Evolutionary conservation across 2,329 filamentous ascomycete species (phyloP).

Genomic region (Parastagonospora nodorum): DNA sequence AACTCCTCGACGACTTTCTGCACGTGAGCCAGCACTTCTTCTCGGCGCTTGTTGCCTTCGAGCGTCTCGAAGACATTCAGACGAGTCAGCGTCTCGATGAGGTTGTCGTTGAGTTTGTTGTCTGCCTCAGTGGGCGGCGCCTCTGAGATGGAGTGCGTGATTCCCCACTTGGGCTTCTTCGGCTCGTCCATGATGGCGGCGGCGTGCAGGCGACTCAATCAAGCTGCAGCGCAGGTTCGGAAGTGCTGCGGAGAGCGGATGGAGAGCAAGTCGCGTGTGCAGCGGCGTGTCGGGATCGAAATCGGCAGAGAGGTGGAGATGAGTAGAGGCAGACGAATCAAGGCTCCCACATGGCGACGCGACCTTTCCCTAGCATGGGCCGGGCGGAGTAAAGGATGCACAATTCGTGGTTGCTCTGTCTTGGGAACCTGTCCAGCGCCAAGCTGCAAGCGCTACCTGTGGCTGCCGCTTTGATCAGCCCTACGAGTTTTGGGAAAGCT

Average conservation of each 20-base stretch:
- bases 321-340: slow-evolving; percentile 10
- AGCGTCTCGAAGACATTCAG: slow-evolving; percentile 91
- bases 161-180: slow-evolving; percentile 61
- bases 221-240: slow-evolving; percentile 18
- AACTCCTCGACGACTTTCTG: slow-evolving; percentile 85
- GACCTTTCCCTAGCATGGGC: slow-evolving; percentile 16
- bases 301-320: slow-evolving; percentile 12
- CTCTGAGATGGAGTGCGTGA: slow-evolving; percentile 83
- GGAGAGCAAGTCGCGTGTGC: slow-evolving; percentile 19
- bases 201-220: slow-evolving; percentile 5
- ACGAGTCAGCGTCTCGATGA: slow-evolving; percentile 81
- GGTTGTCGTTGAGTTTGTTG: slow-evolving; percentile 73
- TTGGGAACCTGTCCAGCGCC: slow-evolving; percentile 18
- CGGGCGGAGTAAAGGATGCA: slow-evolving; percentile 21
- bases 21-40: slow-evolving; percentile 74
- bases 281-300: slow-evolving; percentile 15
- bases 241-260: slow-evolving; percentile 27
- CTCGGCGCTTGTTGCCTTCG: slow-evolving; percentile 73
- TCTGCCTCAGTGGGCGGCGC: slow-evolving; percentile 78
- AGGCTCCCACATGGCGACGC: slow-evolving; percentile 41
- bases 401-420: slow-evolving; percentile 14
- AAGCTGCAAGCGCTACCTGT: slow-evolving; percentile 20
- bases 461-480: slow-evolving; percentile 11
- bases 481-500: neutral
- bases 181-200: slow-evolving; percentile 38